Percentiles rank a stretch among this genome's conserved stretches.
Evolutionary conservation across 768 basidiomycete species (phyloP).

Genomic region (Amanita exitialis): DNA sequence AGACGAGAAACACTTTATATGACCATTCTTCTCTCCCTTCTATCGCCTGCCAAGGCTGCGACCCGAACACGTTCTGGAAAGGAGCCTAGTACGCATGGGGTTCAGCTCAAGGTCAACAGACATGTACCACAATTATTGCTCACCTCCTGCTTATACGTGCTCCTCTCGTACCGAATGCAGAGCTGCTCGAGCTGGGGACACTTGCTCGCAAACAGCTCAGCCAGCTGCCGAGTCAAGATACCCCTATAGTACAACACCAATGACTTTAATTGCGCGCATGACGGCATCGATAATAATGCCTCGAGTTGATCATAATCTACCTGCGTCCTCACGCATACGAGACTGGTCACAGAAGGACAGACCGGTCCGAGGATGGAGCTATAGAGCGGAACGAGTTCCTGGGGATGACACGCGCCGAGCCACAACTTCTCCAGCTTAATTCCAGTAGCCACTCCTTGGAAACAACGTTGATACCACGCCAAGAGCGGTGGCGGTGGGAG

Average conservation of each 20-base stretch:
- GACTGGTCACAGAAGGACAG: not conserved
- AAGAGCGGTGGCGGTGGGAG: not conserved
- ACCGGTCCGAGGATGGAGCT: constrained; percentile 1
- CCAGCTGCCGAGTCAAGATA: not conserved
- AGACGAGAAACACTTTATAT: constrained; percentile 1
- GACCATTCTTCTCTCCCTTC: not conserved
- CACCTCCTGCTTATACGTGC: constrained; percentile 3
- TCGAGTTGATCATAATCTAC: constrained; percentile 1
- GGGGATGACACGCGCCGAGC: constrained; percentile 3
- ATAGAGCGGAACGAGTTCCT: not conserved
- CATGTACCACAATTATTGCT: not conserved
- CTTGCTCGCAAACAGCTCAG: not conserved
- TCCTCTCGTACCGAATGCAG: constrained; percentile 4
- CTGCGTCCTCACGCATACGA: constrained; percentile 1
- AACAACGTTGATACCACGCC: constrained; percentile 1
- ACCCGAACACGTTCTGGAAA: not conserved
- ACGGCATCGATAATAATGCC: not conserved
- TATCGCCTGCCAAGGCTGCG: not conserved
- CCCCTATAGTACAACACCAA: not conserved
- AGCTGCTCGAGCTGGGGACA: constrained; percentile 2
- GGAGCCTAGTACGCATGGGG: not conserved
- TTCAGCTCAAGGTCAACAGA: not conserved
- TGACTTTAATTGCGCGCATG: not conserved
- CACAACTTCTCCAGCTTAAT: not conserved
- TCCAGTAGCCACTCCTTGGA: not conserved